Evolutionary conservation across 2,329 filamentous ascomycete genomes (phyloP), one percentile per base, ranked within the genome.

Genomic region (Penicillium fuscoglaucum): DNA sequence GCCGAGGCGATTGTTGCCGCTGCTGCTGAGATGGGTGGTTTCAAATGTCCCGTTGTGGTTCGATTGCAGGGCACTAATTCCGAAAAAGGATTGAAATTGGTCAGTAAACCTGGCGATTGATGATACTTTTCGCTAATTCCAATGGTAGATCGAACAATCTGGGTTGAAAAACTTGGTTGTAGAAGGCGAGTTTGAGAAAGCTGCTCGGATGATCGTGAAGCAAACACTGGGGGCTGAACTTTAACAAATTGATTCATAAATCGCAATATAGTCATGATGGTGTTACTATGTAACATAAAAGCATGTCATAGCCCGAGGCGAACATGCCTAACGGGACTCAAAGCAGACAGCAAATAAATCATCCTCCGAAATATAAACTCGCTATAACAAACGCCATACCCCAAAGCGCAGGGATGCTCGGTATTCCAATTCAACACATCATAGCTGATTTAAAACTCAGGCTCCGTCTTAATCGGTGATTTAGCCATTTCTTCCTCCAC

Each of bases 41-140:
- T 80, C 28, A 66, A 65, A 2, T 69, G 81, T 4, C 80, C 79
- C 0, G 73, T 82, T 21, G 79, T 82, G 0, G 77, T 80, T 17
- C 70, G 80, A 8, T 65, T 82, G 1, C 80, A 82, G 58, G 80
- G 80, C 1, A 82, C 80, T 2, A 82, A 82, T 55, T 74, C 74
- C 0, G 72, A 75, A 3, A 63, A 72, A 21, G 80, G 76, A 1
- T 55, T 80, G 33, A 69, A 74, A 31, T 61, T 80, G 57, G 80
- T 78, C 57, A 64, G 78, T 72, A 37, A 2, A 29, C 2, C 29
- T 9, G 10, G 28, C 29, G 5, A 0, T 8, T 33, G 12, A 7
- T 17, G 24, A 6, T 39, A 19, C 15, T 4, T 15, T 26, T 17
- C 1, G 24, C 41, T 51, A 21, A 51, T 37, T 2, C 1, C 17